These are phyloP conservation scores for Phytopythium kandeliae DNA, from an alignment of 352 stramenopile genomes.

Conservation along the genomic window DNA sequence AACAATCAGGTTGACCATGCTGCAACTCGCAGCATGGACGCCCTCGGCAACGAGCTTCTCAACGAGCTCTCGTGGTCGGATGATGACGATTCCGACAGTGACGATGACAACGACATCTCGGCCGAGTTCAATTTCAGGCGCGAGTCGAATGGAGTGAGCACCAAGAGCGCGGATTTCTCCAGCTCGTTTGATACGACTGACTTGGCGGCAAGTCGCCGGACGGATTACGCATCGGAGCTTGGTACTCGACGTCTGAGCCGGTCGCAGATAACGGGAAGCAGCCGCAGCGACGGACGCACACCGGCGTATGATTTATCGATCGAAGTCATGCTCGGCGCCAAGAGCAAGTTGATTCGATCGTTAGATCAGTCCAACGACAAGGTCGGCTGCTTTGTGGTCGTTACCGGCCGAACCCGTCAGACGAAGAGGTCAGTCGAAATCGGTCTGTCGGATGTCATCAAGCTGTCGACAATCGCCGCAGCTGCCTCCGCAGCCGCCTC, in stretches of 20 bases:
- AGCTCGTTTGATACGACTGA: conserved; percentile 2
- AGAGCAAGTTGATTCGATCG: conserved; percentile 40
- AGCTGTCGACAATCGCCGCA: conserved; percentile 36
- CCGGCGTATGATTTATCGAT: conserved; percentile 46
- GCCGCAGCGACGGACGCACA: conserved; percentile 1
- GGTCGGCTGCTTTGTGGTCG: conserved; percentile 39
- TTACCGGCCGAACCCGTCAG: conserved; percentile 39
- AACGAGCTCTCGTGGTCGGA: conserved; percentile 18
- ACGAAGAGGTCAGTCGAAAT: conserved; percentile 47
- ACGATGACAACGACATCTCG: conserved; percentile 8
- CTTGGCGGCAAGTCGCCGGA: conserved; percentile 10
- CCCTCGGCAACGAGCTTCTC: conserved; percentile 13
- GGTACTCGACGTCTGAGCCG: conserved; percentile 2
- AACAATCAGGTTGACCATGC: conserved; percentile 10
- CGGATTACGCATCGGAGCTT: neutral
- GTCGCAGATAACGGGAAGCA: conserved; percentile 4
- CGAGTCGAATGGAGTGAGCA: neutral
- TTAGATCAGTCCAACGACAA: conserved; percentile 37
- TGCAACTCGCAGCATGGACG: conserved; percentile 12
- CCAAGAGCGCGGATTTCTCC: conserved; percentile 1
- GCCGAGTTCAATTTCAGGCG: conserved; percentile 2
- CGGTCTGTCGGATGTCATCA: conserved; percentile 52
- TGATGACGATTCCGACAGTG: conserved; percentile 17
- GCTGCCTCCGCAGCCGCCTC: conserved; percentile 13
- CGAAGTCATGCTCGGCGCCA: conserved; percentile 43